Percentiles rank a stretch among this genome's conserved stretches.
Evolutionary conservation across 768 basidiomycete genomes (phyloP).

Genomic region (Trametes cinnabarina): DNA sequence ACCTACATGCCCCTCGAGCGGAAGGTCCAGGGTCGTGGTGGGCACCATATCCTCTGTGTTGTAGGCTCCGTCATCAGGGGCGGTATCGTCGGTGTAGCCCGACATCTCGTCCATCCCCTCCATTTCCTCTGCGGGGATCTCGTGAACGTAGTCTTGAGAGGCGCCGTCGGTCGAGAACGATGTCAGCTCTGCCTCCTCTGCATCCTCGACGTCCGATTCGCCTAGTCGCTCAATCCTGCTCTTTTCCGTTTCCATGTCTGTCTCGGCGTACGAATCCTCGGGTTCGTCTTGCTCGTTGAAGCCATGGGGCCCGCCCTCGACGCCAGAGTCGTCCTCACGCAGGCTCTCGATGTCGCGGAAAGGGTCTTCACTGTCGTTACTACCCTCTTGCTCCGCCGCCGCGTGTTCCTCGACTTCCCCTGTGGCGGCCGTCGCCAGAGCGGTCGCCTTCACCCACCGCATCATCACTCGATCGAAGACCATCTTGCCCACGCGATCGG

Average conservation of each 20-base stretch:
- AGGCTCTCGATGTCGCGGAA: conserved; percentile 91
- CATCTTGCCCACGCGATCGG: conserved; percentile 85
- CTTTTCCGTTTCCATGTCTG: conserved; percentile 17
- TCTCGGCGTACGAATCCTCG: conserved; percentile 8
- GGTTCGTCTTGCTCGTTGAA: conserved; percentile 3
- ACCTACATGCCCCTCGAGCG: neutral
- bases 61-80: conserved; percentile 38
- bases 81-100: conserved; percentile 36
- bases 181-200: conserved; percentile 63
- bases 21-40: conserved; percentile 19
- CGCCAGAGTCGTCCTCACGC: conserved; percentile 43
- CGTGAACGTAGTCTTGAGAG: conserved; percentile 50
- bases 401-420: conserved; percentile 30
- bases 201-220: conserved; percentile 48
- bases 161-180: conserved; percentile 73
- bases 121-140: conserved; percentile 32
- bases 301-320: neutral
- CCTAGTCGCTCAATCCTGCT: conserved; percentile 50
- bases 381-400: conserved; percentile 35
- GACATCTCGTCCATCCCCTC: conserved; percentile 20
- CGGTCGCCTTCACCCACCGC: conserved; percentile 77
- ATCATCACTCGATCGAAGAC: conserved; percentile 78
- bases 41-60: conserved; percentile 23
- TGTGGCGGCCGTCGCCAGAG: conserved; percentile 31
- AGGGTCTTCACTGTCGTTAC: conserved; percentile 76